These are phyloP conservation scores for Lepidium sativum DNA, from an alignment of 345 rosid species.

Conservation along the genomic window DNA sequence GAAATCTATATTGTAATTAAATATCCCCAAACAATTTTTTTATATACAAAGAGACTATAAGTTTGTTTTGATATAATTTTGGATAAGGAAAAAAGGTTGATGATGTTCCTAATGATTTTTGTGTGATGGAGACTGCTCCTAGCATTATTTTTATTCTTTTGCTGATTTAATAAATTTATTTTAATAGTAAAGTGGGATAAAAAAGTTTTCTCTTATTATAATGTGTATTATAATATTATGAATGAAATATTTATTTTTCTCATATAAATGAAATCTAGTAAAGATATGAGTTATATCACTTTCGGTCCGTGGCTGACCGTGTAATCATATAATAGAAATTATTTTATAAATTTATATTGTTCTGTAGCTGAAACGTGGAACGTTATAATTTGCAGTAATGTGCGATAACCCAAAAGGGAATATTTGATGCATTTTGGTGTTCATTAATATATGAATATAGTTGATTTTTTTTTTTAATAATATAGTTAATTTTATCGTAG, in stretches of 20 bases:
- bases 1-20: neutral
- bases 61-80: constrained; percentile 46
- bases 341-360: neutral
- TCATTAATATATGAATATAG: neutral
- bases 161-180: neutral
- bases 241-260: too few relatives aligned
- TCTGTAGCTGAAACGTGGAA: constrained; percentile 16
- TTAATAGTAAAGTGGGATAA: neutral
- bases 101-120: constrained; percentile 24
- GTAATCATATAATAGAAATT: constrained; percentile 18
- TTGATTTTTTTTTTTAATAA: neutral
- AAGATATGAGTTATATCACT: constrained; percentile 8
- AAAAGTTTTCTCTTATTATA: neutral
- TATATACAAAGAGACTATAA: constrained; percentile 19
- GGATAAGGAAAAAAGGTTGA: constrained; percentile 59
- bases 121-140: constrained; percentile 33
- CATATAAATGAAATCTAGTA: neutral
- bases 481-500: neutral
- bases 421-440: neutral
- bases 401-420: neutral
- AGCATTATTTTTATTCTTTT: neutral
- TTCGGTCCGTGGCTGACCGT: constrained; percentile 23
- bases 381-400: constrained; percentile 6
- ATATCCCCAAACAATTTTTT: too few relatives aligned
- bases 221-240: neutral